Base-by-base conservation (phyloP, 306 rosid genomes). In the Arachis hypogaea region DNA sequence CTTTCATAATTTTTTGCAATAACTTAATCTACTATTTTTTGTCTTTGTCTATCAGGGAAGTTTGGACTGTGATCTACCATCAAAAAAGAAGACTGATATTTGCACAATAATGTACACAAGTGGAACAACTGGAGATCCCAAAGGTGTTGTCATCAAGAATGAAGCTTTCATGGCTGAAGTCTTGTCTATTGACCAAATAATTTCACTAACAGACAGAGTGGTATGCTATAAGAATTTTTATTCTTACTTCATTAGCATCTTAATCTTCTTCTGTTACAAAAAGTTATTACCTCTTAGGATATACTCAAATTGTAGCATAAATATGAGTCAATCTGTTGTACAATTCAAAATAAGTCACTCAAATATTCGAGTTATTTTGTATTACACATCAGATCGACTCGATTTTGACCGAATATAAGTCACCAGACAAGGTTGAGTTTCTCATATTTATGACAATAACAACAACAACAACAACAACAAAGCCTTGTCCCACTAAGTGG, bases 71-170 rank as follows among this genome's bases (percentile, higher is more conserved):
- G 93, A 89, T 77, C 81, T 89, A 42, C 97, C 98, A 77, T 60
- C 78, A 60, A 91, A 91, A 77, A 86, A 66, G 76, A 91, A 79
- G 78, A 83, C 70, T 3, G 85, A 87, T 61, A 79, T 88, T 68
- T 88, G 95, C 89, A 89, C 96, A 52, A 85, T 94, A 79, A 94
- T 94, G 97, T 91, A 94, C 74, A 94, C 98, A 50, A 94, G 98
- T 84, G 98, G 98, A 84, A 94, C 97, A 16, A 94, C 98, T 0
- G 97, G 96, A 61, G 98, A 91, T 61, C 97, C 98, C 12, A 91
- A 94, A 82, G 96, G 98, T 63, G 98, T 91, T 10, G 79, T 89
- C 33, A 85, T 94, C 69, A 82, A 73, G 59, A 94, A 91, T 50
- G 88, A 77, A 59, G 95, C 98, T 73, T 69, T 91, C 75, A 85